Conservation (phyloP, 148 eudicot genomes). For the Chenopodium album region DNA sequence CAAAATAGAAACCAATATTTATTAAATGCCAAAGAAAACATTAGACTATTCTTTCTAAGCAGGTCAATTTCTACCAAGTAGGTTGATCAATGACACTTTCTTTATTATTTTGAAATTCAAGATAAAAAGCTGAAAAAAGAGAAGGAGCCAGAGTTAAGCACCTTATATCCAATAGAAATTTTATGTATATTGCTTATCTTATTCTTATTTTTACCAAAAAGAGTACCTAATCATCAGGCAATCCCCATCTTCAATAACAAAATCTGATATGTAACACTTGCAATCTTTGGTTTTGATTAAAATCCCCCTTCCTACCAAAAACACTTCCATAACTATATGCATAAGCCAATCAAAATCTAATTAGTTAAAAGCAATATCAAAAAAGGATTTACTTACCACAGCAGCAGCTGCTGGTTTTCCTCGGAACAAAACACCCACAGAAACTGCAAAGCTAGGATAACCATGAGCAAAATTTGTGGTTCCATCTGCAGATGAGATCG, state of each 20-base stretch:
- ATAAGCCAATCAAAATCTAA: neutral
- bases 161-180: neutral
- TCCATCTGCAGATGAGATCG: slow-evolving; percentile 55
- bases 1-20: slow-evolving; percentile 11
- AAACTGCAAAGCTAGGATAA: slow-evolving; percentile 97
- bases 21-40: neutral
- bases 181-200: neutral
- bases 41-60: neutral
- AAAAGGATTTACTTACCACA: slow-evolving; percentile 55
- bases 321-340: neutral
- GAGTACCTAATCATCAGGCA: neutral
- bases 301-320: neutral
- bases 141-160: neutral
- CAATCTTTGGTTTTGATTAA: neutral
- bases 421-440: slow-evolving; percentile 81
- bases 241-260: neutral
- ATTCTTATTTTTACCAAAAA: neutral
- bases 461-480: slow-evolving; percentile 98
- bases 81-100: neutral
- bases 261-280: neutral
- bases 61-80: neutral
- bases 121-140: neutral
- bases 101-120: neutral
- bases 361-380: neutral
- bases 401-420: slow-evolving; percentile 95